A percentile compares a stretch with the other conserved stretches of the same genome.
phyloP scores from a whole-genome alignment of 1,139 yeast species.

The Scheffersomyces segobiensis region DNA sequence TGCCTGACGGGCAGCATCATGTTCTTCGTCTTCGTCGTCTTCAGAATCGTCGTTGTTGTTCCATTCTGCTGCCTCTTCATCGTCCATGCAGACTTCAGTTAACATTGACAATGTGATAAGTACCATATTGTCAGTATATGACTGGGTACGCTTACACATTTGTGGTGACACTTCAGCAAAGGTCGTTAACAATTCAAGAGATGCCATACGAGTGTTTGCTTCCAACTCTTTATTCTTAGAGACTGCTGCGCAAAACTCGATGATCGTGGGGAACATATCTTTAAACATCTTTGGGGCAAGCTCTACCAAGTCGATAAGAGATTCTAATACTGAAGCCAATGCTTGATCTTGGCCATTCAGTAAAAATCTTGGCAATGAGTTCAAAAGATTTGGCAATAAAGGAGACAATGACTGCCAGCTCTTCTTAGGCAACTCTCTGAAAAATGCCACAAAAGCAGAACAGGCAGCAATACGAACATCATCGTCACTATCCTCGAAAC shows the following conservation, averaged over 20 bases:
- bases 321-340: constrained; percentile 82
- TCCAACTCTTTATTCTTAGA: constrained; percentile 82
- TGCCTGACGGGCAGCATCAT: constrained; percentile 91
- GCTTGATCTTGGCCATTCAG: constrained; percentile 78
- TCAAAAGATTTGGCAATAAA: constrained; percentile 77
- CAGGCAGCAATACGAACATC: constrained; percentile 90
- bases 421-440: constrained; percentile 75
- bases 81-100: constrained; percentile 90
- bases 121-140: constrained; percentile 73
- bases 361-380: constrained; percentile 82
- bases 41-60: constrained; percentile 76
- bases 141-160: constrained; percentile 84
- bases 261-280: constrained; percentile 83
- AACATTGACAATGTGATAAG: constrained; percentile 77
- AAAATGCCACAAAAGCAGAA: constrained; percentile 88
- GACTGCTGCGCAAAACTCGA: constrained; percentile 80
- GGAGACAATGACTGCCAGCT: constrained; percentile 78
- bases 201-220: constrained; percentile 75
- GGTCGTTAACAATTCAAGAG: constrained; percentile 83
- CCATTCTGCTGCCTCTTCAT: constrained; percentile 87
- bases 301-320: constrained; percentile 85
- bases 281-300: constrained; percentile 93
- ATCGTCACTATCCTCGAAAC: constrained; percentile 77
- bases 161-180: constrained; percentile 93
- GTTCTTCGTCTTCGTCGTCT: constrained; percentile 79